Percentiles rank a stretch among this genome's conserved stretches.
phyloP scores from a whole-genome alignment of 495 filamentous ascomycete genomes.

The Xylaria palmicola region DNA sequence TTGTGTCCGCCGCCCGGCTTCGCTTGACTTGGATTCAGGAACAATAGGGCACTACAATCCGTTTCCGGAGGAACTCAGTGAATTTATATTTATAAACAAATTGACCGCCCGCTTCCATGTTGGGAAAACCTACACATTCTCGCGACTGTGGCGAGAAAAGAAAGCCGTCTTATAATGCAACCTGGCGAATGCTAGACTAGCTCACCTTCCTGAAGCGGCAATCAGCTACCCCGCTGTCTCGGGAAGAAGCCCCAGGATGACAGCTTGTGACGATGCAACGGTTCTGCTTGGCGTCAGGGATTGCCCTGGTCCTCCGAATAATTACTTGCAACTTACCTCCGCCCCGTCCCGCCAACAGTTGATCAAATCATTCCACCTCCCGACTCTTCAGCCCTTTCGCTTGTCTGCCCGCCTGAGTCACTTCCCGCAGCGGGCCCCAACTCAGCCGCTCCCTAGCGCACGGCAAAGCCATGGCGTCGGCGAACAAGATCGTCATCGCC shows the following conservation, averaged over 20 bases:
- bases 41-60: too few species aligned
- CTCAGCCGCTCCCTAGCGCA: background rate
- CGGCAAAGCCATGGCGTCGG: conserved; percentile 18
- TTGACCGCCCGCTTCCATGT: background rate
- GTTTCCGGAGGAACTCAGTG: too few species aligned
- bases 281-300: background rate
- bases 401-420: conserved; percentile 7
- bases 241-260: background rate
- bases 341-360: too few species aligned
- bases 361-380: too few species aligned
- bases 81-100: too few species aligned
- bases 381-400: too few species aligned
- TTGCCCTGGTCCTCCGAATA: background rate
- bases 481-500: conserved; percentile 44
- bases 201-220: conserved; percentile 1
- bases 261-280: background rate
- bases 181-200: background rate
- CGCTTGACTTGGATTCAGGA: too few species aligned
- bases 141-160: background rate
- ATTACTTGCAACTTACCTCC: background rate
- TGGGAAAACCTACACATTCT: background rate
- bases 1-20: too few species aligned
- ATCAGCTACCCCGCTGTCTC: background rate
- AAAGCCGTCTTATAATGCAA: background rate
- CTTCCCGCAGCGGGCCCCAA: background rate